Conservation (phyloP, 306 rosid genomes). For the Glycine soja region DNA sequence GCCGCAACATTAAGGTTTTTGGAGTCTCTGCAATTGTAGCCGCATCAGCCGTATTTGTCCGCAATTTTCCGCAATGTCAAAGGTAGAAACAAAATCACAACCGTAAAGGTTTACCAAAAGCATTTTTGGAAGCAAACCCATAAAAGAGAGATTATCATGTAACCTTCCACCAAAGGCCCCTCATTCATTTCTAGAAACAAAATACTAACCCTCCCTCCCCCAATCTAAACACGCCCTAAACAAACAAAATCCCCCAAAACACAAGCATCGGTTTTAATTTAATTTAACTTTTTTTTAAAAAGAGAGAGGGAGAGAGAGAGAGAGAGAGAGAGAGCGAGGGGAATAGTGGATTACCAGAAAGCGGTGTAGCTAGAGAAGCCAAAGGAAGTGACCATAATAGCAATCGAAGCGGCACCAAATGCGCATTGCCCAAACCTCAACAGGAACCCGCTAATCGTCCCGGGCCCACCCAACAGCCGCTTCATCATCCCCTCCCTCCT, state of each 20-base stretch:
- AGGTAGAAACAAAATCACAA: not conserved
- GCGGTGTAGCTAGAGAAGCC: slow-evolving; percentile 82
- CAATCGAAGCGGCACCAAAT: slow-evolving; percentile 80
- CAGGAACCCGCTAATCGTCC: slow-evolving; percentile 70
- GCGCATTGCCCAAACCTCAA: slow-evolving; percentile 82
- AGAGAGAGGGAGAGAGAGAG: too few species aligned
- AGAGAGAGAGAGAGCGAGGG: too few species aligned
- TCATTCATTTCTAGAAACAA: not conserved
- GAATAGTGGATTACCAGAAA: slow-evolving; percentile 64
- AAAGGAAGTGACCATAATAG: slow-evolving; percentile 73
- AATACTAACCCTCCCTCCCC: too few species aligned
- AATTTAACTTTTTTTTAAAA: too few species aligned
- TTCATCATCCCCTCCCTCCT: slow-evolving; percentile 52
- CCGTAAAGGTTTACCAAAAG: not conserved
- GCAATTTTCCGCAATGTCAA: not conserved
- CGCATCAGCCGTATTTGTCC: not conserved
- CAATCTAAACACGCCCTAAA: slow-evolving; percentile 35
- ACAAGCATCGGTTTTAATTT: not conserved
- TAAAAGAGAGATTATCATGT: not conserved
- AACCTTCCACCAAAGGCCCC: not conserved
- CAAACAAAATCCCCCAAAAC: not conserved
- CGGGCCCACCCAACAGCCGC: slow-evolving; percentile 78
- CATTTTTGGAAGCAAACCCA: not conserved
- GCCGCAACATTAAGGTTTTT: not conserved
- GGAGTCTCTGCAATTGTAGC: not conserved